Conservation (phyloP, 2,329 filamentous ascomycete genomes). For the Parasarocladium wereldwijsianum region DNA sequence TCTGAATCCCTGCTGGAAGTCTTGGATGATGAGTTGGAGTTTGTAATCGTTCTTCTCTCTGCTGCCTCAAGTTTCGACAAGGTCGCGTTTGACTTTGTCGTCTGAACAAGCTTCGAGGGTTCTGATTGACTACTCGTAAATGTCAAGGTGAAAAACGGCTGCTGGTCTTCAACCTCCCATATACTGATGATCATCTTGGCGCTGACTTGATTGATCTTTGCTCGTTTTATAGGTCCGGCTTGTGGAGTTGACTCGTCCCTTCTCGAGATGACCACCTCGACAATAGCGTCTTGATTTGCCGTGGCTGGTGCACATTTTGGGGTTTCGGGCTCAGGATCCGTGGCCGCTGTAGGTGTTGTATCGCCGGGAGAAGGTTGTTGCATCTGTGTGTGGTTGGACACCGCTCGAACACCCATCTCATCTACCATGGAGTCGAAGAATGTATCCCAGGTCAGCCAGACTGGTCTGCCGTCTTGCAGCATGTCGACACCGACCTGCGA, state of each 20-base stretch:
- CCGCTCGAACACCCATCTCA: conserved; percentile 21
- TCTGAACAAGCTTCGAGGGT: conserved; percentile 15
- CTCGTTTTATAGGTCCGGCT: no score
- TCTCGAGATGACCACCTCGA: conserved; percentile 52
- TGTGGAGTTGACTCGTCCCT: no score
- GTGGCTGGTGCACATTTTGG: neutral
- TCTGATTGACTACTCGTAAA: conserved; percentile 48
- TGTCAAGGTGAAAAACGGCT: conserved; percentile 58
- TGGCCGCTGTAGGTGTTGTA: conserved; percentile 1
- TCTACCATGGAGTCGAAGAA: conserved; percentile 39
- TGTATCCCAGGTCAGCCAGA: conserved; percentile 43
- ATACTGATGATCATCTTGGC: conserved; percentile 67
- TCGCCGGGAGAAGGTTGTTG: conserved; percentile 9
- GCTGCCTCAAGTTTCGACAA: conserved; percentile 28
- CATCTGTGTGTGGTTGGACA: conserved; percentile 10
- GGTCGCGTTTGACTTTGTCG: conserved; percentile 23
- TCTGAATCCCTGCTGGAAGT: conserved; percentile 32
- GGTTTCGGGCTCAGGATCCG: neutral
- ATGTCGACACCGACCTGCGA: conserved; percentile 61
- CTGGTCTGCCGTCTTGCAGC: conserved; percentile 48
- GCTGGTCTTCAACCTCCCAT: conserved; percentile 52
- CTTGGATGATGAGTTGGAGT: conserved; percentile 30
- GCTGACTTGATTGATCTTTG: conserved; percentile 30
- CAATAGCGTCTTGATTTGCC: conserved; percentile 39
- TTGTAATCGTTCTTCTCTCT: conserved; percentile 27